phyloP scores from a whole-genome alignment of 305 asterid species.

The Striga hermonthica region DNA sequence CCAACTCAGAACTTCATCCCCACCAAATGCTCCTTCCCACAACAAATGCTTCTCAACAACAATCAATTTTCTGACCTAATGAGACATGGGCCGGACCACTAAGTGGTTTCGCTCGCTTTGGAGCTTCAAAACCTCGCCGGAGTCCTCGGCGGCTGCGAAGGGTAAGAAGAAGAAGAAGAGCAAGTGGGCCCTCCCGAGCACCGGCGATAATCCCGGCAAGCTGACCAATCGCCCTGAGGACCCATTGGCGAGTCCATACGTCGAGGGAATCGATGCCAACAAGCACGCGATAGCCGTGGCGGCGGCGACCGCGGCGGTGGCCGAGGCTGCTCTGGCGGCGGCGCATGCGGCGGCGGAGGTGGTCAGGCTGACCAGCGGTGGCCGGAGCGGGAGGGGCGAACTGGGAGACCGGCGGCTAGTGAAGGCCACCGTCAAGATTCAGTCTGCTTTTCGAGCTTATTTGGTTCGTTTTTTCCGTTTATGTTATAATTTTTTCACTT shows the following conservation, averaged over 20 bases:
- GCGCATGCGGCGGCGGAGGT: constrained; percentile 95
- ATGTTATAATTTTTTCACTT: constrained; percentile 6
- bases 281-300: constrained; percentile 95
- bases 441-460: constrained; percentile 87
- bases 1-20: not conserved
- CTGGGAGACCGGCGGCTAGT: constrained; percentile 51
- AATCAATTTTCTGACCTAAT: constrained; percentile 13
- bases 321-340: constrained; percentile 96
- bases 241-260: constrained; percentile 38
- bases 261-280: constrained; percentile 60
- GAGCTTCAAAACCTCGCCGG: constrained; percentile 49
- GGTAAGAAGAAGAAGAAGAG: constrained; percentile 29
- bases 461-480: constrained; percentile 47
- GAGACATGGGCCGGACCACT: constrained; percentile 69
- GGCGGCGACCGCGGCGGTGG: constrained; percentile 54
- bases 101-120: constrained; percentile 77
- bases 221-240: constrained; percentile 28
- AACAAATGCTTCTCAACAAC: not conserved
- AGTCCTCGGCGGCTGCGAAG: constrained; percentile 34
- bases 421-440: constrained; percentile 74
- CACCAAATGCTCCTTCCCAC: constrained; percentile 27
- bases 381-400: constrained; percentile 40
- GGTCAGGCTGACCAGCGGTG: constrained; percentile 62
- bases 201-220: constrained; percentile 24
- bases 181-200: constrained; percentile 33